Evolutionary conservation across 768 basidiomycete genomes (phyloP), one percentile per base, ranked within the genome.

Genomic region (Trametes gibbosa): DNA sequence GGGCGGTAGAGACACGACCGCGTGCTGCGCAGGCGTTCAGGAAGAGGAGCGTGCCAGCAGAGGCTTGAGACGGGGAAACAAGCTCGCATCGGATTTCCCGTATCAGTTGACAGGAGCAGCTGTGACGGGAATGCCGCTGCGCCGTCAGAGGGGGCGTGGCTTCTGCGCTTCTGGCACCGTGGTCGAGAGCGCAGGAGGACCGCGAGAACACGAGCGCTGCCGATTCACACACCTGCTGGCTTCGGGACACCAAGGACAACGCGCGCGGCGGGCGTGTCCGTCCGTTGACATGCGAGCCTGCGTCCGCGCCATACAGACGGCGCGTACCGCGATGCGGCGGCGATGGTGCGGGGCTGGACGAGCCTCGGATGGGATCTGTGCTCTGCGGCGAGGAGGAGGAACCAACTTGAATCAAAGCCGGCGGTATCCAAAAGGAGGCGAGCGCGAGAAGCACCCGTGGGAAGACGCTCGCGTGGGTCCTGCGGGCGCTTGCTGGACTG

Each of bases 221-320:
- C 50, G 47, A 51, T 63, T 63, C 62, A 59, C 62, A 63, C 62
- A 63, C 53, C 62, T 59, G 57, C 52, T 58, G 40, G 46, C 53
- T 50, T 53, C 61, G 54, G 47, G 56, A 58, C 52, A 58, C 45
- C 53, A 52, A 47, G 46, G 45, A 46, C 46, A 57, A 46, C 37
- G 61, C 61, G 51, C 50, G 51, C 51, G 51, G 34, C 51, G 34
- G 56, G 52, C 56, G 56, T 56, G 53, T 62, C 43, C 52, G 53
- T 62, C 43, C 53, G 56, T n/a, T 14, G 51, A 23, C 34, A 25
- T 47, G 43, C 41, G 46, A 56, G 27, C 23, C n/a, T 19, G 54
- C 50, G 40, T 47, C 16, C 19, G 37, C 13, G 27, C 16, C 12
- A n/a, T n/a, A n/a, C n/a, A n/a, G n/a, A n/a, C n/a, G n/a, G n/a